Evolutionary conservation across 2,329 filamentous ascomycete genomes (phyloP), one percentile per base, ranked within the genome.

Genomic region (Cladosporium halotolerans): DNA sequence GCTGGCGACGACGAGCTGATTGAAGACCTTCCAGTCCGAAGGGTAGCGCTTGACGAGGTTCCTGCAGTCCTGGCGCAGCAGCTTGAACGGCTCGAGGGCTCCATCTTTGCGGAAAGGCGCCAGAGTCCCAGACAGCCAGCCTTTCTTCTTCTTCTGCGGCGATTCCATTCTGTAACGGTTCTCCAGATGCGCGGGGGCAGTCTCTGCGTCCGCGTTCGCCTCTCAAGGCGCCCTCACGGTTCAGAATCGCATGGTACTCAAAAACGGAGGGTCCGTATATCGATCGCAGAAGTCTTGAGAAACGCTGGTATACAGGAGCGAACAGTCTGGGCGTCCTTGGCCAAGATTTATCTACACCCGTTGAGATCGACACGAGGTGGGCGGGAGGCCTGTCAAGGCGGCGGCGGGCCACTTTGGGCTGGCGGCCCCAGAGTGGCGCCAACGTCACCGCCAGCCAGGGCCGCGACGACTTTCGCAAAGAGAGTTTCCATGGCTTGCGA

Each of bases 1-100:
- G 61, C 80, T 83, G 19, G 82, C 82, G 50, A 85, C 68, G 6
- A 85, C 71, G 38, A 84, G 70, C 61, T 85, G 83, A 61, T 85
- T 85, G 66, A 86, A 85, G 18, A 77, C 57, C 5, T 56, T 64
- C 66, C 67, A 70, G 54, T 70, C 68, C 23, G 64, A 65, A 3
- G 58, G 53, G 42, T 66, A 70, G n/a, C 68, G 59, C 28, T 52
- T 53, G 2, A 58, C 45, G 19, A 66, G 54, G 54, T 69, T 67
- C 14, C 42, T 47, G 55, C 60, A 48, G 52, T 70, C 68, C 54
- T 68, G 61, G 13, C 53, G 47, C 8, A 70, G 59, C 11, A 70
- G 59, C 36, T 67, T 62, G 46, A 67, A 68, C 9, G 68, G 67
- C 55, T 60, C 57, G 9, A 70, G 56, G 9, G 56, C 43, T 9